Evolutionary conservation across 495 filamentous ascomycete genomes (phyloP), one percentile per base, ranked within the genome.

Genomic region (Amorphotheca resinae): DNA sequence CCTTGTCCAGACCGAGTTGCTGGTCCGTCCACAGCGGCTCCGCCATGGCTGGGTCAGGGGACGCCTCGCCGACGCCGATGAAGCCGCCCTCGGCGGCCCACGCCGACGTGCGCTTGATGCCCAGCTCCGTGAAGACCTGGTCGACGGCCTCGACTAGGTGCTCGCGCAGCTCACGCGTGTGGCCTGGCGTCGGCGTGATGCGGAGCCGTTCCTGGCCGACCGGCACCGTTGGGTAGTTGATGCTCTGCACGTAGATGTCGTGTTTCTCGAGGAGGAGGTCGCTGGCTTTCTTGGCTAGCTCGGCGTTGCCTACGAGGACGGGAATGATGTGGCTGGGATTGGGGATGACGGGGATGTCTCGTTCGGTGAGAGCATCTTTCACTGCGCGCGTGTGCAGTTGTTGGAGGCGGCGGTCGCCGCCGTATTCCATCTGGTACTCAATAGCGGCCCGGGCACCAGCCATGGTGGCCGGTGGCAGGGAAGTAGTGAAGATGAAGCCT

Each of bases 401-500:
- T 64, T 98, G 91, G 23, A 95, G 76, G 33, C 79, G 69, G 21
- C 91, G 78, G 54, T 98, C 91, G 36, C 82, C 83, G 41, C 80
- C 70, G 63, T 87, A 76, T 26, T 63, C 62, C 60, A 80, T 75
- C 59, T 96, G 91, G 59, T 95, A 94, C 52, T 94, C 82, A 50
- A 98, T 98, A 25, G 91, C 87, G 3, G 86, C 68, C 53, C 80
- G 73, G 20, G 93, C 93, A 40, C 91, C 91, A 17, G 91, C 88
- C 91, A 98, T 98, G 25, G 85, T 91, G 14, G 93, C 87, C 0
- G 91, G 91, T 0, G 91, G 91, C 28, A 98, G 75, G 2, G 88
- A 91, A 3, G 93, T 96, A 15, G 91, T 98, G 70, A 98, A 98
- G 66, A 98, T 98, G 67, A 98, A 98, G 18, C 91, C 91, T 0